Evolutionary conservation across 352 stramenopile genomes (phyloP).

Genomic region (Phytophthora nicotianae): DNA sequence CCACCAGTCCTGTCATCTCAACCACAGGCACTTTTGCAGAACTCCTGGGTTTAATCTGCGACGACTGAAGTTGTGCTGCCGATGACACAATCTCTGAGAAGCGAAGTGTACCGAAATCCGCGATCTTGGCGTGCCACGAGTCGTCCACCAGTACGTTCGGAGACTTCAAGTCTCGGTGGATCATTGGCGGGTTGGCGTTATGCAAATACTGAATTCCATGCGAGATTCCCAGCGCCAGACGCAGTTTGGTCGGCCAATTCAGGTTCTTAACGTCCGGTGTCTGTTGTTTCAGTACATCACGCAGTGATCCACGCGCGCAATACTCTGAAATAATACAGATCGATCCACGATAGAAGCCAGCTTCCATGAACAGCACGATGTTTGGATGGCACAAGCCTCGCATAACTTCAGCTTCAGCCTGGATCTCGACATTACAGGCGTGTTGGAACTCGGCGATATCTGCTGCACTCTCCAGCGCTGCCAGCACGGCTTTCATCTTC

Average conservation of each 20-base stretch:
- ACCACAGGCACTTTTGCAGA: constrained; percentile 43
- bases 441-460: constrained; percentile 79
- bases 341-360: constrained; percentile 81
- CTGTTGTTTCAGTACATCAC: constrained; percentile 90
- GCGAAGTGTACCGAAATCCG: constrained; percentile 88
- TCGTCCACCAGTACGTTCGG: constrained; percentile 90
- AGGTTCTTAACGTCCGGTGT: constrained; percentile 65
- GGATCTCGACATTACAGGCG: constrained; percentile 86
- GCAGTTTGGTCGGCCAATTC: constrained; percentile 82
- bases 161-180: constrained; percentile 92
- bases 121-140: constrained; percentile 91
- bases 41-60: constrained; percentile 28
- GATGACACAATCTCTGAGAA: constrained; percentile 88
- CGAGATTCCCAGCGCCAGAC: constrained; percentile 77
- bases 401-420: constrained; percentile 84
- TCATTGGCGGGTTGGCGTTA: constrained; percentile 88
- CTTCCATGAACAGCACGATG: constrained; percentile 91
- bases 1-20: constrained; percentile 88
- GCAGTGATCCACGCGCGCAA: constrained; percentile 93
- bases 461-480: constrained; percentile 60
- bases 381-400: constrained; percentile 83
- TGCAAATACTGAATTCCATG: constrained; percentile 92
- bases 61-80: constrained; percentile 51
- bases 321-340: constrained; percentile 97
- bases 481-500: constrained; percentile 91